Evolutionary conservation across 306 rosid species (phyloP).

Genomic region (Lupinus albus): DNA sequence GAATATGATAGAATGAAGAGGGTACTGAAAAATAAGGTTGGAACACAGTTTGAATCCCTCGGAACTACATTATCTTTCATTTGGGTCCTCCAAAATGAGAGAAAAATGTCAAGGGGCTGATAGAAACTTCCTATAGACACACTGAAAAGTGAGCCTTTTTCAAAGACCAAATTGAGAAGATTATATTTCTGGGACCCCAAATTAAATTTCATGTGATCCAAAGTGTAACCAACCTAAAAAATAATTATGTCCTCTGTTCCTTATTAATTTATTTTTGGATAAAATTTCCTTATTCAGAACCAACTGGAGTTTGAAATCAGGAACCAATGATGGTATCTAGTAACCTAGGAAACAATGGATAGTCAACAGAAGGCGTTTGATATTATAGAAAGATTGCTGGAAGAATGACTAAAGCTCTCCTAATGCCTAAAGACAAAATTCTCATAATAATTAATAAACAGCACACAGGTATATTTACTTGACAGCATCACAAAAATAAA

Average conservation of each 20-base stretch:
- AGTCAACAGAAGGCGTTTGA: no score
- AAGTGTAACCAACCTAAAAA: background rate
- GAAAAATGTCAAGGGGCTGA: background rate
- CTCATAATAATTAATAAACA: background rate
- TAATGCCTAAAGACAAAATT: conserved; percentile 12
- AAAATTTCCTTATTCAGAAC: background rate
- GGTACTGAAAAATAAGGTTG: background rate
- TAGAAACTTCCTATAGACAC: background rate
- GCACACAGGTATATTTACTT: conserved; percentile 5
- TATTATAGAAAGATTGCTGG: conserved; percentile 8
- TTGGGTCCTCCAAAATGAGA: background rate
- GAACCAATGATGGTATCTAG: background rate
- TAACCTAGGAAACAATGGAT: conserved; percentile 3
- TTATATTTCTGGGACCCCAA: background rate
- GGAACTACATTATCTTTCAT: conserved; percentile 12
- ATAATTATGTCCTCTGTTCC: conserved; percentile 1
- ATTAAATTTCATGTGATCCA: background rate
- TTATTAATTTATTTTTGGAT: background rate
- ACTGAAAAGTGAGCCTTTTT: background rate
- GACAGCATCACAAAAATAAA: conserved; percentile 32
- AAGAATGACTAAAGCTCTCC: conserved; percentile 23
- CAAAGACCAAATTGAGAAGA: background rate
- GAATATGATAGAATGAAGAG: background rate
- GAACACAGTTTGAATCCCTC: background rate
- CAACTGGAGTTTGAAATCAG: conserved; percentile 28